Evolutionary conservation across 306 rosid species (phyloP).

Genomic region (Citrullus colocynthis): DNA sequence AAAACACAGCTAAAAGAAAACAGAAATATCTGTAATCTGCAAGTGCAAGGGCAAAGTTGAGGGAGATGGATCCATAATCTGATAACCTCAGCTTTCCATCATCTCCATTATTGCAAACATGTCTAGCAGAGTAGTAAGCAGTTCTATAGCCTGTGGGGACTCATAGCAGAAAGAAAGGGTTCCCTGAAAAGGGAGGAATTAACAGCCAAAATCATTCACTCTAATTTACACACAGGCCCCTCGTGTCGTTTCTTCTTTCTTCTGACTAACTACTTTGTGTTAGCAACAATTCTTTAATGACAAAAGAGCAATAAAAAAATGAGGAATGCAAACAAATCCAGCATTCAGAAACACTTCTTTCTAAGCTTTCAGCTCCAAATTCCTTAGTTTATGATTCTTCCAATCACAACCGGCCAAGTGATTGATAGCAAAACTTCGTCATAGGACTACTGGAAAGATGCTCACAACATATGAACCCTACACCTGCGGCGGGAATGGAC

Average conservation of each 20-base stretch:
- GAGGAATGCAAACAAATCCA: background rate
- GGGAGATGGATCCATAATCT: background rate
- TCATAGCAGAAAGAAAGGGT: background rate
- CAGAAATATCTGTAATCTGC: background rate
- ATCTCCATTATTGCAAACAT: constrained; percentile 1
- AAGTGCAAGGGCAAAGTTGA: constrained; percentile 2
- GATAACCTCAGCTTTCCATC: background rate
- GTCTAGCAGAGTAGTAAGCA: background rate
- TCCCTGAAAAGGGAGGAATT: constrained; percentile 1
- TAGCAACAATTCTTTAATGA: background rate
- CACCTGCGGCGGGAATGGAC: background rate
- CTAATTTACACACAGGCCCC: background rate
- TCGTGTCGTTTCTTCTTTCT: background rate
- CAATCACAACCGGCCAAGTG: background rate
- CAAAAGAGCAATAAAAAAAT: background rate
- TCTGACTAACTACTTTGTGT: background rate
- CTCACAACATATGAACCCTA: constrained; percentile 9
- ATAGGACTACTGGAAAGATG: constrained; percentile 8
- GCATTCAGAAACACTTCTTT: background rate
- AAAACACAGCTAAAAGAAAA: background rate
- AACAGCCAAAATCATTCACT: constrained; percentile 1
- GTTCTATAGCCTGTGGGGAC: background rate
- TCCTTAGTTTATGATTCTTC: constrained; percentile 6
- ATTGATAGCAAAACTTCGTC: constrained; percentile 2
- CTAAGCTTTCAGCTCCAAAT: background rate